Conservation (phyloP, 371 early-diverging fungal species). For the Rhizopus stolonifer region DNA sequence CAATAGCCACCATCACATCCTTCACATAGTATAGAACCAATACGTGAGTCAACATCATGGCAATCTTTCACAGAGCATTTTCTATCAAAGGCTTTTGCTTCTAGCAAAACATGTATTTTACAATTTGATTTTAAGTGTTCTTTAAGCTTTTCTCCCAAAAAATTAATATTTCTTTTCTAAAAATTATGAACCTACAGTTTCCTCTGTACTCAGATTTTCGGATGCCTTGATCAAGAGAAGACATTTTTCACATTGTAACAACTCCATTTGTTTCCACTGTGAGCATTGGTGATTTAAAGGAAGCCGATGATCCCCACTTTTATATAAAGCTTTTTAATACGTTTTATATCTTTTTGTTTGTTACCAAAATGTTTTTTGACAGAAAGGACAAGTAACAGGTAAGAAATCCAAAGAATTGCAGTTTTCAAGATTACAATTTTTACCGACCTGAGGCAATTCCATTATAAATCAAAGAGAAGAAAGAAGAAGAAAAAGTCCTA, state of each 20-base stretch:
- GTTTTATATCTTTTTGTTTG: background rate
- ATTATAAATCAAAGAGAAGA: constrained; percentile 9
- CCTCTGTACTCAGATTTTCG: constrained; percentile 1
- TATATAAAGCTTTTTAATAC: background rate
- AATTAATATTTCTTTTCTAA: background rate
- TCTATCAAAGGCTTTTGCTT: constrained; percentile 1
- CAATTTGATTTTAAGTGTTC: constrained; percentile 21
- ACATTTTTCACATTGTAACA: constrained; percentile 23
- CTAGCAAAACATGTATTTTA: constrained; percentile 6
- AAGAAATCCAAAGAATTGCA: constrained; percentile 37
- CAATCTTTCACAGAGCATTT: constrained; percentile 25
- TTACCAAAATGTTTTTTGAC: constrained; percentile 26
- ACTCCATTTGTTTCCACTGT: constrained; percentile 8
- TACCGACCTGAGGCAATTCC: constrained; percentile 41
- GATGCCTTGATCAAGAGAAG: constrained; percentile 17
- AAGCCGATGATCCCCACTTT: constrained; percentile 35
- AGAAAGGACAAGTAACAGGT: constrained; percentile 35
- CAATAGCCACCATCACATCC: constrained; percentile 30
- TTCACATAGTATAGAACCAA: constrained; percentile 30
- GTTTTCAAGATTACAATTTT: constrained; percentile 23
- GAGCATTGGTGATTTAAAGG: constrained; percentile 27
- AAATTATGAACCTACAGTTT: constrained; percentile 23
- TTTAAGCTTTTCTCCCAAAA: constrained; percentile 15
- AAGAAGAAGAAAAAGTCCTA: background rate
- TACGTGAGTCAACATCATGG: constrained; percentile 24